Base-by-base conservation (phyloP, 805 yeast genomes). In the Isabelozyma pseudorhagii region DNA sequence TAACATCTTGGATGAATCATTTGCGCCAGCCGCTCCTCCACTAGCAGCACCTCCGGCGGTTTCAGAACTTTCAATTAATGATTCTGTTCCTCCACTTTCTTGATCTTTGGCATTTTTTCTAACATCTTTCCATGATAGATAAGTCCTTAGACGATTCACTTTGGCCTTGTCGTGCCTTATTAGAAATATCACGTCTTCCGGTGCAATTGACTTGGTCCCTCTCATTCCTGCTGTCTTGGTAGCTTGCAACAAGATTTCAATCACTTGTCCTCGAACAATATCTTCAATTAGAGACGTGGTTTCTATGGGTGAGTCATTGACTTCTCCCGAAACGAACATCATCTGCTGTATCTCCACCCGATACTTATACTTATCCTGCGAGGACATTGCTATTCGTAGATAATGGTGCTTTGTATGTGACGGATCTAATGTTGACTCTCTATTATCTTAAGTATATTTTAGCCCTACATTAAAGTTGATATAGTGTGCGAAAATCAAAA, bases 301-400 rank as follows among this genome's bases (percentile, higher is more conserved):
- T 55, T 89, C 96, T 13, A 86, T 79, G 0, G 97, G 96, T 1
- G 98, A 96, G 60, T 94, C 99, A 57, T 88, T 89, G 0, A 94
- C 83, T 65, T 94, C 98, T 2, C 99, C 99, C 48, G 87, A 80
- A 49, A 94, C 99, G 74, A 94, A 94, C 99, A 94, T 94, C 99
- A 94, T 94, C 73, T 89, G 79, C 68, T 94, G 99, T 60, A 94
- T 94, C 72, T 94, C 99, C 38, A 88, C 81, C 50, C 96, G 77
- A 67, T 93, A 94, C 62, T 85, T 84, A 71, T 88, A 84, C 63
- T 83, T 83, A 48, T 72, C 69, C 14, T 47, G 49, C 27, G 42
- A 42, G 9, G 46, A 46, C 50, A 49, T 51, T 28, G 14, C 25
- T 4, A 5, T 7, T 8, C 9, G 21, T 15, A 6, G 18, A 2